Base-by-base conservation (phyloP, 2,329 filamentous ascomycete genomes). In the Aspergillus ochraceus region DNA sequence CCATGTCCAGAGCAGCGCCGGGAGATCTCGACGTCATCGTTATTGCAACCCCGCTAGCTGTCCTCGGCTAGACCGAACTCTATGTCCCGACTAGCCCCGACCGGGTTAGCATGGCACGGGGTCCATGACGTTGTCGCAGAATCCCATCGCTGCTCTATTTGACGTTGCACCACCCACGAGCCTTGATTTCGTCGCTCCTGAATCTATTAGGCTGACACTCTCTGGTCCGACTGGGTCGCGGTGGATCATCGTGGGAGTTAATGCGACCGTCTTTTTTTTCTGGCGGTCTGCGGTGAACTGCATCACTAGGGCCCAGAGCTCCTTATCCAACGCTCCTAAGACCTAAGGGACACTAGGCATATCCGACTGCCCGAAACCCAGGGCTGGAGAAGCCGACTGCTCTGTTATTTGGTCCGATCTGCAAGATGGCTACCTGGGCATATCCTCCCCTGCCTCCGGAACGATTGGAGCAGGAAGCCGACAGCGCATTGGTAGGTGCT, bases 361-460 rank as follows among this genome's bases (percentile, higher is more conserved):
- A 39, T 55, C 52, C 45, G 17, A 54, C 51, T 60, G 42, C 6
- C 57, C 50, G 50, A 42, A 42, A 42, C 36, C 8, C 45, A 22
- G 20, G 45, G 20, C 45, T 47, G 14, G 24, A 47, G 19, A 47
- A 47, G 45, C 45, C 45, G 45, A 47, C 45, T 47, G 22, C 45
- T 4, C 45, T 24, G 19, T 6, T 47, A 45, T 32, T 57, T 26
- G 19, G 20, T 9, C 36, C 36, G 36, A 42, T 42, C 36, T 42
- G 36, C 32, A 62, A n/a, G 3, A 88, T 88, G 86, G 85, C 86
- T 19, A 84, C 85, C 49, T 82, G 84, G 71, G 80, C 86, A 55
- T 88, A 86, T 77, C 86, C 86, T 60, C 81, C 83, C 55, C 79
- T 87, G 45, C 73, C 82, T 20, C 74, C 79, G 32, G 78, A 80